These are phyloP conservation scores for Ilyonectria mors-panacis DNA, from an alignment of 2,329 filamentous ascomycete genomes.

Conservation along the genomic window DNA sequence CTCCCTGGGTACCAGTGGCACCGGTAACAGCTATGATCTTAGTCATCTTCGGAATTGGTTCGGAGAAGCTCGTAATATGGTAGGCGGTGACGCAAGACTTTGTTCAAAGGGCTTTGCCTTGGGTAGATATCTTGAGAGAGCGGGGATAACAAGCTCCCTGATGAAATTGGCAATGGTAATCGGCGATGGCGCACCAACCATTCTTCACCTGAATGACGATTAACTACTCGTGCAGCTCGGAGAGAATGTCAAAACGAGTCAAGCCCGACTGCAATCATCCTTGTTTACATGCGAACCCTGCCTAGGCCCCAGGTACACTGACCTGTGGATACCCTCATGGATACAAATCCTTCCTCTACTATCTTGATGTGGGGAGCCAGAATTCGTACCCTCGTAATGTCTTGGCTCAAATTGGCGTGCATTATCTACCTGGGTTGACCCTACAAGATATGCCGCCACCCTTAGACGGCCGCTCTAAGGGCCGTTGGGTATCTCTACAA, in stretches of 20 bases:
- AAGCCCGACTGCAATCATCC: not conserved
- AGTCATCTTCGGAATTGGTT: slow-evolving; percentile 14
- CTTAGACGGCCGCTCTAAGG: not conserved
- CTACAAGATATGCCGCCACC: not conserved
- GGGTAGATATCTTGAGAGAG: not conserved
- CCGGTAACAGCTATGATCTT: slow-evolving; percentile 23
- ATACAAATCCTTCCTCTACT: not conserved
- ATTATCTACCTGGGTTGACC: not conserved
- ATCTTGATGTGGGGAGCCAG: not conserved
- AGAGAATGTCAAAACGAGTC: not conserved
- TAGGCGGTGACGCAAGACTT: not conserved
- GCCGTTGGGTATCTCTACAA: not conserved
- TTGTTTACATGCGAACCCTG: not conserved
- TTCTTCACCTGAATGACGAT: not conserved
- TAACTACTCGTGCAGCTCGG: not conserved
- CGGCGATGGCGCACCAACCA: not conserved
- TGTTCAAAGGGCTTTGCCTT: not conserved
- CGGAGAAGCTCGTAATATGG: not conserved
- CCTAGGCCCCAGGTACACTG: not conserved
- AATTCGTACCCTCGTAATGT: not conserved
- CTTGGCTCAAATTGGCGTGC: not conserved
- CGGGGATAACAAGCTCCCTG: not conserved
- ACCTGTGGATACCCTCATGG: not conserved
- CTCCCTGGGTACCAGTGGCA: slow-evolving; percentile 18
- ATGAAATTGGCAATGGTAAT: not conserved